Evolutionary conservation across 176 grass and related monocot genomes (phyloP).

Genomic region (Oryza glaberrima): DNA sequence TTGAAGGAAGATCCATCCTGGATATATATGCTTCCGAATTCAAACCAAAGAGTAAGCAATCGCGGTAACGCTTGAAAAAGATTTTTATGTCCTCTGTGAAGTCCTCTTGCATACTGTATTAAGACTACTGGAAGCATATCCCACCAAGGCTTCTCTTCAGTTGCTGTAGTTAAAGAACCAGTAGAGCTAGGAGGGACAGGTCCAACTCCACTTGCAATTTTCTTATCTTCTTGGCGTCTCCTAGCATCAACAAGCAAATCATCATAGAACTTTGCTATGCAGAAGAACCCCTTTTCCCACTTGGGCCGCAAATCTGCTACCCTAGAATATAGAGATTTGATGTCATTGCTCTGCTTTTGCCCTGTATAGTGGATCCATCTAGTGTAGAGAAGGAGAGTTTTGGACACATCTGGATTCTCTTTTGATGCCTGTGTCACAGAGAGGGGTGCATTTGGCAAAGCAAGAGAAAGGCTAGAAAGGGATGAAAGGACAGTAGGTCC

Average conservation of each 20-base stretch:
- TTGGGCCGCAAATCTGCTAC: conserved; percentile 85
- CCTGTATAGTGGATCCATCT: conserved; percentile 98
- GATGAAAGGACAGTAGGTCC: conserved; percentile 70
- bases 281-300: conserved; percentile 99
- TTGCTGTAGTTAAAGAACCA: conserved; percentile 49
- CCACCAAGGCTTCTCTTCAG: conserved; percentile 87
- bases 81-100: conserved; percentile 92
- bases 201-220: conserved; percentile 52
- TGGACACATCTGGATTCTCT: conserved; percentile 83
- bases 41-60: conserved; percentile 93
- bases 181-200: conserved; percentile 43
- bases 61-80: conserved; percentile 94
- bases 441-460: conserved; percentile 82
- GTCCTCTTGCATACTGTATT: conserved; percentile 80
- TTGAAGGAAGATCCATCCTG: conserved; percentile 49
- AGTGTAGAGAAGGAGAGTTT: conserved; percentile 94
- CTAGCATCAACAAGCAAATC: conserved; percentile 95
- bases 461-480: conserved; percentile 82
- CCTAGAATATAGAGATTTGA: conserved; percentile 76
- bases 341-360: conserved; percentile 88
- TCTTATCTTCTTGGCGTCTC: conserved; percentile 88
- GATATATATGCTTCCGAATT: conserved; percentile 90
- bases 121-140: conserved; percentile 61
- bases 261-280: conserved; percentile 90
- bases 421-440: conserved; percentile 70